These are phyloP conservation scores for Penicillium goetzii DNA, from an alignment of 495 filamentous ascomycete genomes.

Conservation along the genomic window DNA sequence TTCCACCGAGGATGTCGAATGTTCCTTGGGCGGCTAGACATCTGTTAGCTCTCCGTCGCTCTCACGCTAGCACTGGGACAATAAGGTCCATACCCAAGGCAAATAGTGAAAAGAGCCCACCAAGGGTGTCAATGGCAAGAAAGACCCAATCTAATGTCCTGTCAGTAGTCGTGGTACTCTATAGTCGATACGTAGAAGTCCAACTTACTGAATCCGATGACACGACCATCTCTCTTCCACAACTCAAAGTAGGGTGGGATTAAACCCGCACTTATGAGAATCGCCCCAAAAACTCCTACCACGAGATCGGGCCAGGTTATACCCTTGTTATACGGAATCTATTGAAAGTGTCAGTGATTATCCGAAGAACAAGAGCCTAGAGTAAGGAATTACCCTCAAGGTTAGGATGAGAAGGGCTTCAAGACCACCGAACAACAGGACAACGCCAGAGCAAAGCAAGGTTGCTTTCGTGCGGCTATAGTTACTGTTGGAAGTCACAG, in stretches of 20 bases:
- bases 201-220: conserved; percentile 68
- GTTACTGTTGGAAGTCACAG: conserved; percentile 36
- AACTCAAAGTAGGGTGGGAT: conserved; percentile 74
- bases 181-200: not conserved
- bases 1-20: conserved; percentile 71
- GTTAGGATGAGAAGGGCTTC: conserved; percentile 67
- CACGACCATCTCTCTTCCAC: conserved; percentile 69
- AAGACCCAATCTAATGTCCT: conserved; percentile 59
- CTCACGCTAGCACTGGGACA: not conserved
- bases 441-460: conserved; percentile 42
- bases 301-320: conserved; percentile 60
- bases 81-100: conserved; percentile 57
- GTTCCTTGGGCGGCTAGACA: conserved; percentile 62
- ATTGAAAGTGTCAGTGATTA: conserved; percentile 11
- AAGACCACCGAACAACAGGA: conserved; percentile 56
- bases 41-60: conserved; percentile 7
- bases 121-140: conserved; percentile 68
- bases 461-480: conserved; percentile 57
- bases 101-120: conserved; percentile 76
- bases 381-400: conserved; percentile 50
- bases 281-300: conserved; percentile 62
- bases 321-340: conserved; percentile 58
- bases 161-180: not conserved
- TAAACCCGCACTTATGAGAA: conserved; percentile 63
- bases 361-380: not conserved